A percentile compares a stretch with the other conserved stretches of the same genome.
These are phyloP conservation scores for Pseudoscleropodium purum DNA, from an alignment of 225 moss, liverwort and hornwort species.

Conservation along the genomic window DNA sequence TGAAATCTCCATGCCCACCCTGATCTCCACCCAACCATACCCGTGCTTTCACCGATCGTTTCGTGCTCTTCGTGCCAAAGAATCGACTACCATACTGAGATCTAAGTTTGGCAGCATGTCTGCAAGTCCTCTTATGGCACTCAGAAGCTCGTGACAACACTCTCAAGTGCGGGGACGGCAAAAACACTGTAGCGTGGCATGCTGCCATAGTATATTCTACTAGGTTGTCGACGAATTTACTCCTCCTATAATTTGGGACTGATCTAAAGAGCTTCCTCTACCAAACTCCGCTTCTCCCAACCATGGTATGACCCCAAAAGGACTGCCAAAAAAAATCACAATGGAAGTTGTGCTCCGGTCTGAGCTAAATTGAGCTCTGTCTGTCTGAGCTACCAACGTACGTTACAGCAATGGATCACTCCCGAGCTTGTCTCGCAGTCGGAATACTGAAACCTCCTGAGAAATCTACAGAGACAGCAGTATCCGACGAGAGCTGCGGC, in stretches of 20 bases:
- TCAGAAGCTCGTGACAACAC: not conserved
- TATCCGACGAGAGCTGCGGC: not conserved
- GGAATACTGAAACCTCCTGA: not conserved
- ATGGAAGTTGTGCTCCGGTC: not conserved
- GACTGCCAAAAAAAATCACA: too few relatives aligned
- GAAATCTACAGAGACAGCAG: not conserved
- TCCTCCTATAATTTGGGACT: not conserved
- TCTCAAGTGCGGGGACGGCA: constrained; percentile 1
- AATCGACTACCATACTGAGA: not conserved
- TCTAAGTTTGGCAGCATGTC: not conserved
- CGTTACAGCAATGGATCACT: not conserved
- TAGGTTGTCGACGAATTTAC: constrained; percentile 11
- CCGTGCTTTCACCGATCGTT: constrained; percentile 2
- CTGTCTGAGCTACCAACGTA: not conserved
- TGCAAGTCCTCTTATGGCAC: not conserved
- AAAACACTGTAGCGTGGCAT: constrained; percentile 7
- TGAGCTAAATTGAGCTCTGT: not conserved
- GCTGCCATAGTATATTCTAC: constrained; percentile 21
- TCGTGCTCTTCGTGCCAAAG: not conserved
- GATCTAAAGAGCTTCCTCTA: not conserved
- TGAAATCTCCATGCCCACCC: constrained; percentile 20
- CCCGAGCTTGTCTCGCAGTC: not conserved
- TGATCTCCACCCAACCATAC: constrained; percentile 65
- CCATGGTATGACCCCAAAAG: too few relatives aligned
- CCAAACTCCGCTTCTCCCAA: not conserved